Percentiles rank a stretch among this genome's conserved stretches.
These are phyloP conservation scores for Russula olivacea DNA, from an alignment of 768 basidiomycete genomes.

Conservation along the genomic window DNA sequence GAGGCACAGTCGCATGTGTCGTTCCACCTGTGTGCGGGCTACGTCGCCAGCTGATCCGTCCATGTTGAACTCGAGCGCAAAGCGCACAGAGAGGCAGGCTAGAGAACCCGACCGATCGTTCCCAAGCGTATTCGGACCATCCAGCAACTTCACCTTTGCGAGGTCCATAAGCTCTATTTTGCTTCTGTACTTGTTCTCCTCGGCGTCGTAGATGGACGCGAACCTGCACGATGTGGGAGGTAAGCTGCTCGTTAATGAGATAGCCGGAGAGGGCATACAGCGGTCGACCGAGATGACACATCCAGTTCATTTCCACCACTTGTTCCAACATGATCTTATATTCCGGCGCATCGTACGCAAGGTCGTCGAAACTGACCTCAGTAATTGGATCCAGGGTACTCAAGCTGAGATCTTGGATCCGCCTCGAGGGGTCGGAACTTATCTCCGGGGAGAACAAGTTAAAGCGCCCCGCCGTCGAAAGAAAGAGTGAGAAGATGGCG, in stretches of 20 bases:
- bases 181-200: too few species aligned
- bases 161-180: background rate
- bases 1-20: background rate
- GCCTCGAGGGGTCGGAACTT: background rate
- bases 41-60: background rate
- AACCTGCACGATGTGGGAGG: background rate
- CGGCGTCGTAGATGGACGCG: background rate
- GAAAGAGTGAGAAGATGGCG: background rate
- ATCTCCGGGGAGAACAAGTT: background rate
- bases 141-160: background rate
- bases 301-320: too few species aligned
- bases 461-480: background rate
- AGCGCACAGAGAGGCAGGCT: background rate
- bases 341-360: too few species aligned
- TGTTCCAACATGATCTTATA: too few species aligned
- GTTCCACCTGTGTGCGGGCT: background rate
- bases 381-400: background rate
- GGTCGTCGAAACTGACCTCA: too few species aligned
- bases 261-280: background rate
- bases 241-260: background rate
- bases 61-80: background rate
- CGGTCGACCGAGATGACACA: background rate
- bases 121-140: background rate
- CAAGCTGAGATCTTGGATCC: background rate
- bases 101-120: background rate